Percentiles rank a stretch among this genome's conserved stretches.
phyloP scores from a whole-genome alignment of 768 basidiomycete species.

The Agrocybe praecox region DNA sequence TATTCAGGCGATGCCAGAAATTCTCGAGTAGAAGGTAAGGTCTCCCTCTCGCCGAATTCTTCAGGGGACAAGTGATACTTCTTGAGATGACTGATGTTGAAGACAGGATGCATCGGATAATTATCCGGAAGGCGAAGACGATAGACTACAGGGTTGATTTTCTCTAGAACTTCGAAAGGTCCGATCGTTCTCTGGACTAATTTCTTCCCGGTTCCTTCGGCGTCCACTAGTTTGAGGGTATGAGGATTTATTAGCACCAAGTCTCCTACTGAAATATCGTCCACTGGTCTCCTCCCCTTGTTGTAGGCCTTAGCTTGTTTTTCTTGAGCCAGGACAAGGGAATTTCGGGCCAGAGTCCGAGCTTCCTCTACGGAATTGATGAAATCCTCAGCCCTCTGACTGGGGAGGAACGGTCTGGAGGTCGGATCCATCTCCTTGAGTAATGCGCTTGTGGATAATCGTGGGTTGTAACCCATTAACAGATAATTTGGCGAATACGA shows the following conservation, averaged over 20 bases:
- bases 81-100: constrained; percentile 24
- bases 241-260: constrained; percentile 26
- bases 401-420: not conserved
- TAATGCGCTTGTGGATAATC: no score
- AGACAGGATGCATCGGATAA: constrained; percentile 24
- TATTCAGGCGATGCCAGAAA: no score
- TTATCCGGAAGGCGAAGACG: constrained; percentile 20
- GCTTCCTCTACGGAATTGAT: no score
- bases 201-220: constrained; percentile 22
- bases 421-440: no score
- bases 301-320: constrained; percentile 11
- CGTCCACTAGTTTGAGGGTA: constrained; percentile 22
- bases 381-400: not conserved
- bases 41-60: constrained; percentile 16
- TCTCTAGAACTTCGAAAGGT: constrained; percentile 26
- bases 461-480: constrained; percentile 25
- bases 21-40: no score
- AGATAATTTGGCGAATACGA: constrained; percentile 27
- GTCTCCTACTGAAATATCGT: constrained; percentile 17
- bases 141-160: constrained; percentile 23
- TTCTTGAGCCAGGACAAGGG: not conserved
- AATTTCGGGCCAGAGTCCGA: no score
- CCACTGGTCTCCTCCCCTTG: not conserved
- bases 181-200: constrained; percentile 22
- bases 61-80: constrained; percentile 18